Evolutionary conservation across 1,139 yeast species (phyloP), one percentile per base, ranked within the genome.

Genomic region (Saccharomycopsis phalli): DNA sequence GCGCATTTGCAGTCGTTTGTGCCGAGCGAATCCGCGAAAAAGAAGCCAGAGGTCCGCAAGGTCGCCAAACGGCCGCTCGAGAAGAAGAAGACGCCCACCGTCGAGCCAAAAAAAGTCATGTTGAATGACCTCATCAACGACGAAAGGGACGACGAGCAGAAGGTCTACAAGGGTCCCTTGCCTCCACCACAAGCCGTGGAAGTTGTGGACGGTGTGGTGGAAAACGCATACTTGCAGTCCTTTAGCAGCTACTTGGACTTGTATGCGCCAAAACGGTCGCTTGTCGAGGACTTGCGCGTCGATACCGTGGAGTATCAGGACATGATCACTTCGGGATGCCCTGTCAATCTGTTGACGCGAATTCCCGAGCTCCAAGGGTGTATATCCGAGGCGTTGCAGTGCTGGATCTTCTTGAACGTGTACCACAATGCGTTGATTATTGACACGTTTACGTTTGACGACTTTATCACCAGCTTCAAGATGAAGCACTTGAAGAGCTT

Each of bases 381-480:
- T 30, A 56, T 58, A 4, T 60, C 66, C 4, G 71, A 70, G 40
- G 71, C 80, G 1, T 57, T 84, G 28, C 88, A 81, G 54, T 60
- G 71, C 3, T 84, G 94, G 94, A 64, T 74, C 4, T 84, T 84
- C 51, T 59, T 83, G 36, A 83, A 83, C 53, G 71, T 82, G 40
- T 84, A 78, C 54, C 76, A 76, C 50, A 69, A 69, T 25, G 76
- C 83, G 1, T 61, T 82, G 37, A 58, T 70, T 13, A 62, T 84
- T 17, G 88, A 81, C 53, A 73, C 82, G 0, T 80, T 83, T 50
- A 79, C 93, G 0, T 81, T 81, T 61, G 94, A 84, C 58, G 93
- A 82, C 53, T 81, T 76, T 53, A 56, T 81, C 4, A 74, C 74
- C 45, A 77, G 81, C 2, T 63, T 84, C 61, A 68, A 68, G 10